Percentiles rank a stretch among this genome's conserved stretches.
Conservation (phyloP, 345 rosid genomes). For the Eucalyptus melliodora region DNA sequence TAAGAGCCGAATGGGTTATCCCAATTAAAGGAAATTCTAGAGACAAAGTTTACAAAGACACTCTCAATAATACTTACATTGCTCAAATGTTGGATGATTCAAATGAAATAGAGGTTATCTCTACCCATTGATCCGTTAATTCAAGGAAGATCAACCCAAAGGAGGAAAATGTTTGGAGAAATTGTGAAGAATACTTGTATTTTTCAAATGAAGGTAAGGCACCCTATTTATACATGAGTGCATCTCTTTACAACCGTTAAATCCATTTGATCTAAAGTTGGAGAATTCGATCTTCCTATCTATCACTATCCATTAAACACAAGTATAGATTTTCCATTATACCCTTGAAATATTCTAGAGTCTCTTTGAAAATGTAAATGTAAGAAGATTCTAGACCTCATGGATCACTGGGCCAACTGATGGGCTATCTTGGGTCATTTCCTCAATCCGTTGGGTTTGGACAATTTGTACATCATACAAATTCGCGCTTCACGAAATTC, state of each 20-base stretch:
- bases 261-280: background rate
- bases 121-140: background rate
- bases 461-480: background rate
- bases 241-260: background rate
- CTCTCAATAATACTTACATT: background rate
- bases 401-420: background rate
- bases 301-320: background rate
- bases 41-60: background rate
- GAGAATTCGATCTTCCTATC: background rate
- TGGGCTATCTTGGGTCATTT: background rate
- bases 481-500: background rate
- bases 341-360: background rate
- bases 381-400: background rate
- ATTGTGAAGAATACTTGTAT: background rate
- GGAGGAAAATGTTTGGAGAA: background rate
- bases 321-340: background rate
- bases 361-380: background rate
- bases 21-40: background rate
- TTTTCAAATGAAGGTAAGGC: background rate
- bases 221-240: background rate
- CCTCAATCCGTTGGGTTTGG: background rate
- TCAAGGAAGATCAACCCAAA: background rate
- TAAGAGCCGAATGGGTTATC: too few species aligned
- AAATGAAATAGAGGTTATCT: background rate
- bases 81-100: background rate